Percentiles rank a stretch among this genome's conserved stretches.
These are phyloP conservation scores for Botrytis squamosa DNA, from an alignment of 2,329 filamentous ascomycete genomes.

Conservation along the genomic window DNA sequence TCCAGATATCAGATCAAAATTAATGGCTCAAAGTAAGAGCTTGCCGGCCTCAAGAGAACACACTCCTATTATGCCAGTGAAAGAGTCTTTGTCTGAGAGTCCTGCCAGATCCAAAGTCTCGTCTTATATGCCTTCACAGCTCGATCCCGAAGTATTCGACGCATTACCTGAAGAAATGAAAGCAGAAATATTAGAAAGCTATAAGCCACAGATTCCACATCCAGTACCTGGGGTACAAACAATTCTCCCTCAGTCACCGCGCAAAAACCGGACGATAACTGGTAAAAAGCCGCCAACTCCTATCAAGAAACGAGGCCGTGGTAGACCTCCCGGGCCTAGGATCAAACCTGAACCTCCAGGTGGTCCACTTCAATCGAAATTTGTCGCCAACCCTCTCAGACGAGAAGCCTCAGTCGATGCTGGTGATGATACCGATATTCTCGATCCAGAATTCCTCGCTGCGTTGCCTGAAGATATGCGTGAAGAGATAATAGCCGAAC, in stretches of 20 bases:
- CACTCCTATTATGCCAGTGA: constrained; percentile 29
- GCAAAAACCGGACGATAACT: constrained; percentile 50
- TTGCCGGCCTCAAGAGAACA: constrained; percentile 33
- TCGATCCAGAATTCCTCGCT: constrained; percentile 66
- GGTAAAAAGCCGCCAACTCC: constrained; percentile 45
- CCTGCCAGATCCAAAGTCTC: constrained; percentile 19
- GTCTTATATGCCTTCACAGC: constrained; percentile 58
- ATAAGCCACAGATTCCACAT: constrained; percentile 43
- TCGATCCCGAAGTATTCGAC: constrained; percentile 81
- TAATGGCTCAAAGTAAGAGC: constrained; percentile 58
- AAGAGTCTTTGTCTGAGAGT: constrained; percentile 38
- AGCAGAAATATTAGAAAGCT: constrained; percentile 75
- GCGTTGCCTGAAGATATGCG: constrained; percentile 81
- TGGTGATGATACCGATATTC: constrained; percentile 60
- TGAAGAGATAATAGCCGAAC: constrained; percentile 73
- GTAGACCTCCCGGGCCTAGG: constrained; percentile 42
- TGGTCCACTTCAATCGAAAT: constrained; percentile 21
- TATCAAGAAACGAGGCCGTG: constrained; percentile 60
- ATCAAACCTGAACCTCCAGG: constrained; percentile 4
- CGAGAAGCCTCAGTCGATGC: constrained; percentile 55
- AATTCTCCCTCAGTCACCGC: constrained; percentile 48
- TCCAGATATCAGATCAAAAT: constrained; percentile 73
- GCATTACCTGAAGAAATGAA: constrained; percentile 84
- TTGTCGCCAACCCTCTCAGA: constrained; percentile 28
- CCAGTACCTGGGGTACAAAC: constrained; percentile 36